These are phyloP conservation scores for Albizia julibrissin DNA, from an alignment of 306 rosid species.

Conservation along the genomic window DNA sequence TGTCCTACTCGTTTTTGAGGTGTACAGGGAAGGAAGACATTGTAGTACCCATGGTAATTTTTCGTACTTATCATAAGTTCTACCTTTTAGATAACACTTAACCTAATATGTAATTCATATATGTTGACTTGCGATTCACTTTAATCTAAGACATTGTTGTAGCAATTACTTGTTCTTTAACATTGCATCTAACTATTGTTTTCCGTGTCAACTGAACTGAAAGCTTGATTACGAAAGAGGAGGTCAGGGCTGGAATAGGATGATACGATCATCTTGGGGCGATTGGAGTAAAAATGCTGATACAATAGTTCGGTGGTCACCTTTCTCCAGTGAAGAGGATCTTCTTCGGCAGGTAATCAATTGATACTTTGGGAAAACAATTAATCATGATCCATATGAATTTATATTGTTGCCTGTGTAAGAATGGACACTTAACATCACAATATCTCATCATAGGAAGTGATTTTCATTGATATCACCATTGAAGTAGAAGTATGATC, in stretches of 20 bases:
- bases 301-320: conserved; percentile 86
- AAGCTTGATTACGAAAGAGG: conserved; percentile 83
- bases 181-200: conserved; percentile 39
- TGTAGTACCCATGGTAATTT: conserved; percentile 92
- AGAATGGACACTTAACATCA: neutral
- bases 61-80: neutral
- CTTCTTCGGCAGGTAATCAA: conserved; percentile 64
- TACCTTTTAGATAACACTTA: neutral
- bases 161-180: conserved; percentile 13
- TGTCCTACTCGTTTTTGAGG: conserved; percentile 95
- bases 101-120: neutral
- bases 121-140: neutral
- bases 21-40: conserved; percentile 94
- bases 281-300: conserved; percentile 81
- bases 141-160: neutral
- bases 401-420: neutral
- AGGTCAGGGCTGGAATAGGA: conserved; percentile 62
- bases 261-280: conserved; percentile 60
- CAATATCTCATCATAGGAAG: neutral
- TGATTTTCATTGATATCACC: neutral
- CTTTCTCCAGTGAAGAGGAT: conserved; percentile 75
- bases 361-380: neutral
- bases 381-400: neutral
- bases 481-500: neutral
- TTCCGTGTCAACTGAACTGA: conserved; percentile 31